Conservation (phyloP, 345 rosid genomes). For the Murraya koenigii region DNA sequence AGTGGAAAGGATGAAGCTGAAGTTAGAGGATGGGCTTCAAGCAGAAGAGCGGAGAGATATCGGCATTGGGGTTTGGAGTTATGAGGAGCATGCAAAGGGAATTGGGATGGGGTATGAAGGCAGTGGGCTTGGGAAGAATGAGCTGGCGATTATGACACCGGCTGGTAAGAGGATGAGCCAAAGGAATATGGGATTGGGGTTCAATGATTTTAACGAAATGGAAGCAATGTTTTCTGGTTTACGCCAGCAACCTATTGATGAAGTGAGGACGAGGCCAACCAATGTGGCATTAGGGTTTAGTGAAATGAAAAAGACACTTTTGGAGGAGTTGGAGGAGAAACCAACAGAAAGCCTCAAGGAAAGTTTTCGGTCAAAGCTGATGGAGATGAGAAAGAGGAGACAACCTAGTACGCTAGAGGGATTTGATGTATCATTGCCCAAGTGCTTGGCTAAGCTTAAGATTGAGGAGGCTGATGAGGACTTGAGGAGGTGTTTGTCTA, state of each 20-base stretch:
- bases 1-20: slow-evolving; percentile 41
- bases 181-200: slow-evolving; percentile 86
- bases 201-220: slow-evolving; percentile 51
- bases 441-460: background rate
- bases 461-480: background rate
- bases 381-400: slow-evolving; percentile 39
- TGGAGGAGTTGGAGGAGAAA: background rate
- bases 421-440: slow-evolving; percentile 16
- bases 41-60: slow-evolving; percentile 47
- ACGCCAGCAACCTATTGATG: slow-evolving; percentile 32
- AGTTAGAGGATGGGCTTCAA: slow-evolving; percentile 52
- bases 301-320: background rate
- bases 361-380: slow-evolving; percentile 64
- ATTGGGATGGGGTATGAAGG: slow-evolving; percentile 91
- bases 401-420: slow-evolving; percentile 59
- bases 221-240: slow-evolving; percentile 40
- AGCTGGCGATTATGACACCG: slow-evolving; percentile 83
- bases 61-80: slow-evolving; percentile 46
- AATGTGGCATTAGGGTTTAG: background rate
- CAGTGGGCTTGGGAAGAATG: slow-evolving; percentile 81
- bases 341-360: slow-evolving; percentile 24
- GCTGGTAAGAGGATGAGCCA: slow-evolving; percentile 83
- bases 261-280: background rate
- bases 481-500: background rate
- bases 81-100: slow-evolving; percentile 81